phyloP scores from a whole-genome alignment of 1,284 basidiomycete genomes.

The Hymenochaete sp. region DNA sequence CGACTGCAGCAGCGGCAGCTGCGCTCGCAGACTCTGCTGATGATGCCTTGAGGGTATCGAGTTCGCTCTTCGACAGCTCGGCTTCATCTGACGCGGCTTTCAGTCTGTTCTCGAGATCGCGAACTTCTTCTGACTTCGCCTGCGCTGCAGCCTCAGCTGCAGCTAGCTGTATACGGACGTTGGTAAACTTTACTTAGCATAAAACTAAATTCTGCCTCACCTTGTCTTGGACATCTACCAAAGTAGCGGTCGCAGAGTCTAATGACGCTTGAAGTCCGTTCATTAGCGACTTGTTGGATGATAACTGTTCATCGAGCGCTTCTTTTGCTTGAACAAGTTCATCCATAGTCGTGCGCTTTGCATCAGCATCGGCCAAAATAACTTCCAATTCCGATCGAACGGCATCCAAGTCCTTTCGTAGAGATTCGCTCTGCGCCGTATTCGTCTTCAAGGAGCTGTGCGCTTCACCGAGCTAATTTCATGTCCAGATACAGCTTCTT shows the following conservation, averaged over 20 bases:
- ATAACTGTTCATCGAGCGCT: constrained; percentile 40
- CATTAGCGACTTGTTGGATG: constrained; percentile 34
- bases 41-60: constrained; percentile 42
- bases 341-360: constrained; percentile 35
- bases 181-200: neutral
- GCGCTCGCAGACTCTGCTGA: constrained; percentile 37
- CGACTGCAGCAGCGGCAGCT: constrained; percentile 43
- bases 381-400: constrained; percentile 44
- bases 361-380: constrained; percentile 39
- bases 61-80: constrained; percentile 39
- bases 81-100: constrained; percentile 44
- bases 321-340: constrained; percentile 43
- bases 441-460: constrained; percentile 45
- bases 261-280: constrained; percentile 34
- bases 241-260: constrained; percentile 29
- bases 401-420: constrained; percentile 43
- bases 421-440: constrained; percentile 35
- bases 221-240: constrained; percentile 28
- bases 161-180: constrained; percentile 37
- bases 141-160: constrained; percentile 34
- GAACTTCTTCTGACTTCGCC: constrained; percentile 37
- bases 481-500: too few species aligned
- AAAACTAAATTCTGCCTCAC: constrained; percentile 1
- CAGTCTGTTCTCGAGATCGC: constrained; percentile 43
- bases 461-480: constrained; percentile 54